Evolutionary conservation across 495 filamentous ascomycete genomes (phyloP), one percentile per base, ranked within the genome.

Genomic region (Hypoxylon rickii): DNA sequence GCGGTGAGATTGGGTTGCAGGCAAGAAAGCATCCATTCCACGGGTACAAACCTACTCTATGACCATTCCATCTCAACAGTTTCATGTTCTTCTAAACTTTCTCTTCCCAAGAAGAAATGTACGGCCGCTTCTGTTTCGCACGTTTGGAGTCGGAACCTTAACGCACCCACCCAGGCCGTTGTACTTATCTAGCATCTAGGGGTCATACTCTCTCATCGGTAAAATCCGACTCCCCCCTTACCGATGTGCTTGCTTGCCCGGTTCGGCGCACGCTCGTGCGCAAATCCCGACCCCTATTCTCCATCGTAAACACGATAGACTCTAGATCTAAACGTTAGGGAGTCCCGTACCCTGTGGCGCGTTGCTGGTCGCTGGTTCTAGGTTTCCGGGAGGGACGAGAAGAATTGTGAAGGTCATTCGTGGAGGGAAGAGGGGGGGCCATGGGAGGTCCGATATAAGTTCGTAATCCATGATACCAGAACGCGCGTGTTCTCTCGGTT

Each of bases 111-210:
- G n/a, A n/a, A n/a, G n/a, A 21, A 15, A 19, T 33, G 47, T 29
- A 29, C 24, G 24, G 24, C 4, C 24, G 24, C 10, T 29, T 29
- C 10, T 36, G 44, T 18, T 18, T 20, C 46, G 58, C 46, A 61
- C 58, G 46, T 61, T 56, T 51, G 31, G 47, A 54, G 51, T 32
- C 10, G 5, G 26, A 62, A 62, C 46, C 39, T 18, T 18, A 18
- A 17, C 15, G 15, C 3, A 29, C n/a, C n/a, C n/a, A n/a, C n/a
- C n/a, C n/a, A n/a, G n/a, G n/a, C n/a, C n/a, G n/a, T n/a, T n/a
- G n/a, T 29, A 29, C 24, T 10, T 29, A 10, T 10, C 24, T 29
- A 29, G 4, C 24, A 29, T 10, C 24, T 29, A 29, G n/a, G n/a
- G n/a, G n/a, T n/a, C 24, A 4, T 29, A 29, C 24, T 29, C 10